These are phyloP conservation scores for Amborella trichopoda DNA, from an alignment of 164 flowering plant species.

Conservation along the genomic window DNA sequence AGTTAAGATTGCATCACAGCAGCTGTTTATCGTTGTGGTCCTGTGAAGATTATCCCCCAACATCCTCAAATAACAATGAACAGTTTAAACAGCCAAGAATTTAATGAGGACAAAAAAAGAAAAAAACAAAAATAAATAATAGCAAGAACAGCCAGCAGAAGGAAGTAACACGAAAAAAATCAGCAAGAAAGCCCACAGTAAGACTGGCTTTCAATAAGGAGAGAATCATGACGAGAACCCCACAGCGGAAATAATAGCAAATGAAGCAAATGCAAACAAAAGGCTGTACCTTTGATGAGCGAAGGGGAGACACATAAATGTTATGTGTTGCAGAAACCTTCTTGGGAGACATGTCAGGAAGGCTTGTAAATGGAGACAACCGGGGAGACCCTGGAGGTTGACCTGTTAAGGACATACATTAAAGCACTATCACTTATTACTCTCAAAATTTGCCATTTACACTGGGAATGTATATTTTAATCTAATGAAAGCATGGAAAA, in stretches of 20 bases:
- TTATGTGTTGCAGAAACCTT: slow-evolving; percentile 88
- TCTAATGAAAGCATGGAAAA: too few relatives aligned
- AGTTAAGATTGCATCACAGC: background rate
- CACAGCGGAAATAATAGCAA: background rate
- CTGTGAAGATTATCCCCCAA: background rate
- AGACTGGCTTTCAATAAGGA: background rate
- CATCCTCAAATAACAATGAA: background rate
- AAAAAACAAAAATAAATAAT: too few relatives aligned
- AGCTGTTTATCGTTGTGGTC: background rate
- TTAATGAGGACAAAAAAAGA: too few relatives aligned
- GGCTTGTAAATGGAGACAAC: slow-evolving; percentile 63
- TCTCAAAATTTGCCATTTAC: too few relatives aligned
- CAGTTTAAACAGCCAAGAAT: background rate
- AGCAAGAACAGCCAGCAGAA: too few relatives aligned
- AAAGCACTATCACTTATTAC: too few relatives aligned
- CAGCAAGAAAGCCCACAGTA: too few relatives aligned
- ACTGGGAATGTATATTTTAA: too few relatives aligned
- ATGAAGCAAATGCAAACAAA: background rate
- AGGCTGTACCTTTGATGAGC: slow-evolving; percentile 71
- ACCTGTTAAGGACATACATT: slow-evolving; percentile 31
- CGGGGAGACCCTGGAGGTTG: slow-evolving; percentile 77
- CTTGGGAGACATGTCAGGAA: slow-evolving; percentile 99
- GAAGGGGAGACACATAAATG: slow-evolving; percentile 94
- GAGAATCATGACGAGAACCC: background rate
- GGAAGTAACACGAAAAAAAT: too few relatives aligned